Conservation (phyloP, 1,139 yeast genomes). For the Saccharomyces hybrid region DNA sequence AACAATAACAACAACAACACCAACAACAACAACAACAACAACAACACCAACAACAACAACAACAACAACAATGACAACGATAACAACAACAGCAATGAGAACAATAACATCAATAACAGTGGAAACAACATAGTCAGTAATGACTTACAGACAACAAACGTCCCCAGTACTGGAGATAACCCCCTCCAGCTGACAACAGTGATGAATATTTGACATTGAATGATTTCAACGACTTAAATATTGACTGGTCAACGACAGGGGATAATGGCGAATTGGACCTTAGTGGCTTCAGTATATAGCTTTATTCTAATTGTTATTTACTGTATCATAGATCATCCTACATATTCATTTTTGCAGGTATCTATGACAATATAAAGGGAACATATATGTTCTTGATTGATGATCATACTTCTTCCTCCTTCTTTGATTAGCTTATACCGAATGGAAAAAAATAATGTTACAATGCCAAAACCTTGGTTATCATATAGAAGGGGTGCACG, state of each 20-base stretch:
- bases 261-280: conserved; percentile 28
- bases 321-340: neutral
- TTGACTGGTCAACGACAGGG: conserved; percentile 32
- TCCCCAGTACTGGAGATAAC: neutral
- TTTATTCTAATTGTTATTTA: neutral
- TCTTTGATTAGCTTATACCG: neutral
- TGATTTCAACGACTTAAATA: conserved; percentile 31
- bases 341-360: neutral
- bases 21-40: neutral
- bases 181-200: conserved; percentile 14
- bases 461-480: neutral
- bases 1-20: conserved; percentile 1
- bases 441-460: neutral
- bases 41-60: neutral
- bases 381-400: neutral
- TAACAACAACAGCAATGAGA: neutral
- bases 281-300: conserved; percentile 26
- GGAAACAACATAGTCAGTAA: neutral
- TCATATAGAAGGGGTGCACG: neutral
- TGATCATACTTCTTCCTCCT: too few species aligned
- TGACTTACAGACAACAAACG: neutral
- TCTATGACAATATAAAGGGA: neutral
- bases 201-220: conserved; percentile 31
- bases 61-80: conserved; percentile 5
- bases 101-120: conserved; percentile 3